A percentile compares a stretch with the other conserved stretches of the same genome.
These are phyloP conservation scores for Aureobasidium pullulans DNA, from an alignment of 2,329 filamentous ascomycete species.

Conservation along the genomic window DNA sequence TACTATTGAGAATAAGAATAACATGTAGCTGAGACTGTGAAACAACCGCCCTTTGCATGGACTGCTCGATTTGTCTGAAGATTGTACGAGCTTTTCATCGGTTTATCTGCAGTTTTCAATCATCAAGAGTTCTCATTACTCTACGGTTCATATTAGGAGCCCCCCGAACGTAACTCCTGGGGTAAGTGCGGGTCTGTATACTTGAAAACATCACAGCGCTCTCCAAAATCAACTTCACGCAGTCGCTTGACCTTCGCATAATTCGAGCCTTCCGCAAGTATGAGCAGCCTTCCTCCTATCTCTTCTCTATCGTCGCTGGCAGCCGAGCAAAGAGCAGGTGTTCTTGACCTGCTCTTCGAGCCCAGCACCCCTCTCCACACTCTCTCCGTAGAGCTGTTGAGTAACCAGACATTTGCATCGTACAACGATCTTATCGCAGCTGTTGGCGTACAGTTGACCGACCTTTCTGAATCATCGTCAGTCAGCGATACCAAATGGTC, in stretches of 20 bases:
- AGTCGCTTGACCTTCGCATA: neutral
- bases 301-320: conserved; percentile 49
- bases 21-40: no score
- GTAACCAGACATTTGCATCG: conserved; percentile 51
- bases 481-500: conserved; percentile 51
- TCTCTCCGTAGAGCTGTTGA: conserved; percentile 62
- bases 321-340: conserved; percentile 45
- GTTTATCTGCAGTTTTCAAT: no score
- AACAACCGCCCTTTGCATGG: no score
- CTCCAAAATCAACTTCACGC: neutral
- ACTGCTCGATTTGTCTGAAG: no score
- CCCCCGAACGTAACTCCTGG: neutral
- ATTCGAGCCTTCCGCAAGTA: neutral
- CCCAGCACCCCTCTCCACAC: conserved; percentile 67
- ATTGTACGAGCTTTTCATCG: no score
- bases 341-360: conserved; percentile 79
- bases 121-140: no score
- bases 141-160: neutral
- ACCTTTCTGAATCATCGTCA: conserved; percentile 47
- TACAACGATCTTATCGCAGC: conserved; percentile 64
- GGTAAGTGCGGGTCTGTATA: neutral
- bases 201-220: neutral
- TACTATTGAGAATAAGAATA: no score
- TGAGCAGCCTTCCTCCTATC: conserved; percentile 49
- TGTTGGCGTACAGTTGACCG: conserved; percentile 56